A percentile compares a stretch with the other conserved stretches of the same genome.
Conservation (phyloP, 139 green algal genomes). For the Chlamydomonas applanata region DNA sequence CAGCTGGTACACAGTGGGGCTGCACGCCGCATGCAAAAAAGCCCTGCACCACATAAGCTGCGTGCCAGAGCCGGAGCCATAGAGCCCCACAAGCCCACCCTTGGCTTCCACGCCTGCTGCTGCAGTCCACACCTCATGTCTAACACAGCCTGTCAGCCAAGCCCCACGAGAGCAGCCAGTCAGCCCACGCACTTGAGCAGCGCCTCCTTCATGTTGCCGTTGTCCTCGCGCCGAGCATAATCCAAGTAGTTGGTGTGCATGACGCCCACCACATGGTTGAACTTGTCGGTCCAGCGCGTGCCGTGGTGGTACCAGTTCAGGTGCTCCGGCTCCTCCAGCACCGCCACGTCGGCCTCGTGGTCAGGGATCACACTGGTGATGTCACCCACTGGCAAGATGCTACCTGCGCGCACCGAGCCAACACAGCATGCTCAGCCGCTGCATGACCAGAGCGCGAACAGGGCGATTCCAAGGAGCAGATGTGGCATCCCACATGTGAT, state of each 20-base stretch:
- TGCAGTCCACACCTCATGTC: too few species aligned
- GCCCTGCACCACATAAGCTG: too few species aligned
- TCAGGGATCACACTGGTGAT: slow-evolving; percentile 92
- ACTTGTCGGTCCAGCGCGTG: slow-evolving; percentile 95
- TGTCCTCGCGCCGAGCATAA: slow-evolving; percentile 85
- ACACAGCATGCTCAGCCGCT: neutral
- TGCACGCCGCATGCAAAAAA: too few species aligned
- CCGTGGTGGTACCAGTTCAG: slow-evolving; percentile 99
- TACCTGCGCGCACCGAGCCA: slow-evolving; percentile 44
- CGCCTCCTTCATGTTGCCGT: slow-evolving; percentile 69
- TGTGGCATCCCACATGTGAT: neutral
- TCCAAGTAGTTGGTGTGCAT: slow-evolving; percentile 99
- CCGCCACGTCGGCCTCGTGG: slow-evolving; percentile 90
- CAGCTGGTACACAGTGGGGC: too few species aligned
- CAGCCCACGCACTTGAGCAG: slow-evolving; percentile 32
- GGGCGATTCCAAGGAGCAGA: neutral
- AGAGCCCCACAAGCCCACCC: neutral
- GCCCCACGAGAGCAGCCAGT: neutral
- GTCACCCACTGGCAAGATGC: slow-evolving; percentile 96
- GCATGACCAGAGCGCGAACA: neutral
- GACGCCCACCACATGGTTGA: slow-evolving; percentile 93
- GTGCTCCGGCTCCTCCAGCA: slow-evolving; percentile 99
- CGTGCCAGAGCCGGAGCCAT: neutral
- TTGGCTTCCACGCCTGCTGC: too few species aligned
- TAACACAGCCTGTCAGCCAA: neutral